phyloP scores from a whole-genome alignment of 2,329 filamentous ascomycete genomes.

The Madurella fahalii region DNA sequence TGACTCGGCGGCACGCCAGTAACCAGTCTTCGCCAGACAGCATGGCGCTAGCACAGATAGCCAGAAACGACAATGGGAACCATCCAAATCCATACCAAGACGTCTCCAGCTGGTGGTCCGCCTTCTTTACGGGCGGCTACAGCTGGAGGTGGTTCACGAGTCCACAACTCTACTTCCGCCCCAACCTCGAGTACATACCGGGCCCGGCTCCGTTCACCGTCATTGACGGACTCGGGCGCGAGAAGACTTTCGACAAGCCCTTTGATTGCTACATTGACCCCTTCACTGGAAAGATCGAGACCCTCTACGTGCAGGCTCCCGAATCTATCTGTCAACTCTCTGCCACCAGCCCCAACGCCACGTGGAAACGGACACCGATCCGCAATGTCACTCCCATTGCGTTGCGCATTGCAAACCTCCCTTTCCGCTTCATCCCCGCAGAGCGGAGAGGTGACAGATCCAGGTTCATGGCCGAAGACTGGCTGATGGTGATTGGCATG shows the following conservation, averaged over 20 bases:
- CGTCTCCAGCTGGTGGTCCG: constrained; percentile 8
- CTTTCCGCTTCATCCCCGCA: constrained; percentile 1
- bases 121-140: constrained; percentile 3
- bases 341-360: not conserved
- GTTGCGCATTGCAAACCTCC: constrained; percentile 7
- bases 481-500: not conserved
- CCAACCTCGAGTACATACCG: constrained; percentile 3
- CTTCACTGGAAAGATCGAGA: constrained; percentile 3
- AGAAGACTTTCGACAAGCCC: constrained; percentile 3
- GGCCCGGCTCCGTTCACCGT: not conserved
- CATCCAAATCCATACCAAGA: constrained; percentile 1
- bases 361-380: constrained; percentile 11
- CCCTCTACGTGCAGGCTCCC: constrained; percentile 12
- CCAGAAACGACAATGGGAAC: not conserved
- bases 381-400: constrained; percentile 5
- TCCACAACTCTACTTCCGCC: constrained; percentile 8
- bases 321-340: constrained; percentile 1
- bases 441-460: constrained; percentile 1
- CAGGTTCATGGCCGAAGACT: not conserved
- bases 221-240: constrained; percentile 5
- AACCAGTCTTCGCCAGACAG: too few relatives aligned
- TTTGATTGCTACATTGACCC: constrained; percentile 12
- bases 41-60: too few relatives aligned
- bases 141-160: constrained; percentile 2
- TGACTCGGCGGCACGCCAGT: too few relatives aligned